Base-by-base conservation (phyloP, 1,284 basidiomycete genomes). In the Tylopilus orsonianus region DNA sequence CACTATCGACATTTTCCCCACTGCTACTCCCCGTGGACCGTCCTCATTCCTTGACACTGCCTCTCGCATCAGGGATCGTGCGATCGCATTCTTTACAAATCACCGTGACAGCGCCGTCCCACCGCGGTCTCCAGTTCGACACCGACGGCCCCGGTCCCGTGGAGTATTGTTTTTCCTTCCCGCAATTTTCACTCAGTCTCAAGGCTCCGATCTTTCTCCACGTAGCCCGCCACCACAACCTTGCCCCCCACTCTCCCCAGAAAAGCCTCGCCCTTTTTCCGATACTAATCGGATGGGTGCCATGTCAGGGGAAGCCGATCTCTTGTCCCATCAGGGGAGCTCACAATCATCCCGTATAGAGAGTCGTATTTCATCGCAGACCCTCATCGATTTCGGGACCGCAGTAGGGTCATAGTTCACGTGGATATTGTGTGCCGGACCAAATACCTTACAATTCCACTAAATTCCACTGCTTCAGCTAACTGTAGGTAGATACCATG, bases 101-200 rank as follows among this genome's bases (percentile, higher is more conserved):
- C 56, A 70, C 23, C 68, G 72, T 40, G 60, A 64, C 27, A 64
- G 62, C 16, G 67, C 70, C 30, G 65, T 70, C 26, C 48, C 61
- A 42, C 64, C 75, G 32, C 71, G 77, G 45, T 71, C 75, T 24
- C 72, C 74, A 52, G 55, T 72, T 49, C 72, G 72, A 35, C 66
- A 72, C 35, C 71, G 77, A 50, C 72, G 77, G 36, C 75, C 73
- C 29, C 72, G 75, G 27, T 74, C 75, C 42, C 75, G 82, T 32
- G 83, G 85, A 26, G 79, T 88, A 29, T 68, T 90, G 46, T 90
- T 89, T 70, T 90, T 91, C 75, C 76, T 91, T 39, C 88, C 87
- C 29, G 85, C 88, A n/a, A 83, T 88, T 57, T 85, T 89, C 62
- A 75, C 82, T 3, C 71, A 77, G 44, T 66, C 75, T 3, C 73